A percentile compares a stretch with the other conserved stretches of the same genome.
phyloP scores from a whole-genome alignment of 2,329 filamentous ascomycete genomes.

The Ceratocystis albifundus region DNA sequence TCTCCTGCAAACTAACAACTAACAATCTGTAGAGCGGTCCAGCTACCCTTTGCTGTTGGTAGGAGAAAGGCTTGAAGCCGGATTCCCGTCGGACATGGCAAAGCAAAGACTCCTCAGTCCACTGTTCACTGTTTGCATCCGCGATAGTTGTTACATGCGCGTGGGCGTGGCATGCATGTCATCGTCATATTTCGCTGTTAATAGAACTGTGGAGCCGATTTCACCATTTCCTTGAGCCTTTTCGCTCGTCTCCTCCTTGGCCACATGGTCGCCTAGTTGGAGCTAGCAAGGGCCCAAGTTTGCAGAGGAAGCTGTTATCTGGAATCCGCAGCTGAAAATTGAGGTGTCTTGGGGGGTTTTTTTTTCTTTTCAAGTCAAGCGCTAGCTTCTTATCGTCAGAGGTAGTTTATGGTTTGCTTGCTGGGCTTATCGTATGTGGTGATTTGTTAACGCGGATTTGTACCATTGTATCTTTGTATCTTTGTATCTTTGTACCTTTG shows the following conservation, averaged over 20 bases:
- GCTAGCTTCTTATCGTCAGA: neutral
- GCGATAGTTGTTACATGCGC: neutral
- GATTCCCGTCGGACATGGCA: neutral
- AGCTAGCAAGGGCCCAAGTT: conserved; percentile 1
- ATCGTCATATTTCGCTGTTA: neutral
- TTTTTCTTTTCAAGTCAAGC: neutral
- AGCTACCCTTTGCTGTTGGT: neutral
- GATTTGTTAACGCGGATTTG: neutral
- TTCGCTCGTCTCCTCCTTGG: neutral
- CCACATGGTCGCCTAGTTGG: conserved; percentile 10
- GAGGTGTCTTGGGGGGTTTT: conserved; percentile 2
- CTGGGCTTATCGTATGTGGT: neutral
- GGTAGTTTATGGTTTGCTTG: neutral
- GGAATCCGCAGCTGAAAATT: neutral
- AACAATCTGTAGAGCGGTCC: neutral
- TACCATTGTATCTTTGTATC: neutral
- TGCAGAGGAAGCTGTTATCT: neutral
- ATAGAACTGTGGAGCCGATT: neutral
- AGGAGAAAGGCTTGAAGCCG: no score
- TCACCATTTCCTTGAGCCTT: neutral
- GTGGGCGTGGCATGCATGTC: neutral
- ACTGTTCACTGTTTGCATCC: neutral
- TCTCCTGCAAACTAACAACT: neutral
- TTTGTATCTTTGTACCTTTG: no score
- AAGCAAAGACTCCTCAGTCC: neutral